These are phyloP conservation scores for Erodium texanum DNA, from an alignment of 441 rosid species.

Conservation along the genomic window DNA sequence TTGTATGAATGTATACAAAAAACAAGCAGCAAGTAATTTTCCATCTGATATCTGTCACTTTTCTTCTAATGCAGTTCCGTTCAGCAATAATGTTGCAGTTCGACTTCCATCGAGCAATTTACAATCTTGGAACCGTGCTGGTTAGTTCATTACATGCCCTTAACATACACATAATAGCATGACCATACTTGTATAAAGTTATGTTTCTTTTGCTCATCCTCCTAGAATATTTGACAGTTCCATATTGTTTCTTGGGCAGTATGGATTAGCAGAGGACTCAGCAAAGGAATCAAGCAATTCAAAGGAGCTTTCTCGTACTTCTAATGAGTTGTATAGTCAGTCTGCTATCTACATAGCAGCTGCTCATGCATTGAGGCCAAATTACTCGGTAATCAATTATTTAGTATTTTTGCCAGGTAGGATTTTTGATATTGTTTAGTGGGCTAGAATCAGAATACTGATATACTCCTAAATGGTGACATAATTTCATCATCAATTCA, in stretches of 20 bases:
- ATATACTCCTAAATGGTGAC: not conserved
- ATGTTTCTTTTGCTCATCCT: too few species aligned
- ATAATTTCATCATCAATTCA: not conserved
- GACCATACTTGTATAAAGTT: not conserved
- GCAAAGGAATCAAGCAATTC: conserved; percentile 55
- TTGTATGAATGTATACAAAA: conserved; percentile 24
- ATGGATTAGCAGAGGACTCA: conserved; percentile 98
- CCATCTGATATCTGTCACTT: conserved; percentile 12
- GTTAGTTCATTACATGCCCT: conserved; percentile 36
- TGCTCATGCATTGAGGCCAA: conserved; percentile 96
- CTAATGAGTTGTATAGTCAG: conserved; percentile 84
- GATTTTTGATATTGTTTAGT: conserved; percentile 5
- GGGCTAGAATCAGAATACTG: not conserved
- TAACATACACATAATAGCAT: conserved; percentile 7
- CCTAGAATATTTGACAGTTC: too few species aligned
- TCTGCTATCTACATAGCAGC: conserved; percentile 96
- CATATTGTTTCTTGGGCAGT: conserved; percentile 40
- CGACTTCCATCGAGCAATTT: conserved; percentile 95
- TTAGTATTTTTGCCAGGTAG: conserved; percentile 7
- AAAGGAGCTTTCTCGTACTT: conserved; percentile 48
- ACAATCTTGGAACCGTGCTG: conserved; percentile 98
- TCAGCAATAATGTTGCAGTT: conserved; percentile 91
- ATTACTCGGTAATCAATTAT: conserved; percentile 53
- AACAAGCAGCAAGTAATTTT: conserved; percentile 21
- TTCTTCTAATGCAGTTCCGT: conserved; percentile 60